Base-by-base conservation (phyloP, 805 yeast genomes). In the Starmerella floricola region DNA sequence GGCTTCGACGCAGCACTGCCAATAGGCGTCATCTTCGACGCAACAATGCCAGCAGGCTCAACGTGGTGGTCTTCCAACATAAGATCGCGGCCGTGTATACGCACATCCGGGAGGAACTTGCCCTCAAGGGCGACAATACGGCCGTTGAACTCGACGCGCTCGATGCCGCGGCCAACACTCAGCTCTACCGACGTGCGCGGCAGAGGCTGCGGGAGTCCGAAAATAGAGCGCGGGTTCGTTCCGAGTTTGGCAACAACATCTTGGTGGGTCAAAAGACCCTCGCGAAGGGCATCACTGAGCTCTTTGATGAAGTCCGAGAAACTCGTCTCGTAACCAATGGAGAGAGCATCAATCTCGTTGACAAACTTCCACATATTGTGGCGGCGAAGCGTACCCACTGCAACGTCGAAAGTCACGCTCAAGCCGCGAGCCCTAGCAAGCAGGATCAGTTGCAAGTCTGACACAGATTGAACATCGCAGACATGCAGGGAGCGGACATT, bases 81-180 rank as follows among this genome's bases (percentile, higher is more conserved):
- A 4, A 46, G 42, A 24, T 47, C 52, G 27, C 48, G 45, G 27
- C 52, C 50, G 16, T 35, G 31, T n/a, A 71, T 62, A 32, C 69
- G 64, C 45, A 67, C 64, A 42, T 74, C 76, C 52, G 82, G 72
- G 52, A 80, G 69, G 39, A 85, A 62, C 42, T 73, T 74, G 52
- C 94, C 95, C 60, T 88, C 95, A 52, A 86, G 71, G 51, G 85
- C 81, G 40, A 79, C 82, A 41, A 94, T 81, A 60, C 79, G 78
- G 44, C 76, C 79, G 48, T 78, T 74, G 61, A 82, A 67, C 52
- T 78, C 72, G 38, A 88, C 96, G 62, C 96, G 76, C 63, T 86
- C 94, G 57, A 88, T 80, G 56, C 85, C 78, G 49, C 96, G 96
- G 47, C 67, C 71, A 57, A 84, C 67, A 40, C 67, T 65, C 46